Evolutionary conservation across 2,329 filamentous ascomycete species (phyloP), one percentile per base, ranked within the genome.

Genomic region (Penicillium sp.): DNA sequence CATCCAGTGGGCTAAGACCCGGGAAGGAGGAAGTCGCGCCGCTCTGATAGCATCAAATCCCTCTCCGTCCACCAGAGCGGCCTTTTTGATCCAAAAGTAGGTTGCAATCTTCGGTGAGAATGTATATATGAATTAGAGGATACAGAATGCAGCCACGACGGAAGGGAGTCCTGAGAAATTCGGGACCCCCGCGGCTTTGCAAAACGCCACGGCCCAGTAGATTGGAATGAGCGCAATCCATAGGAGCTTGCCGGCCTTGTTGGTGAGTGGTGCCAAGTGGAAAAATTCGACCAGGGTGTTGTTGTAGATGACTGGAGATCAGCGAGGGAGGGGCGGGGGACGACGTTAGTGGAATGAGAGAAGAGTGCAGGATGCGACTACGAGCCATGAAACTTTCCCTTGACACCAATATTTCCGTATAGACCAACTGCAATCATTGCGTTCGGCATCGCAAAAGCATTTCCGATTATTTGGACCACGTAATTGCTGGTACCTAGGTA

Each of bases 51-150:
- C 70, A 47, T 76, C 65, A 54, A 75, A 76, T 3, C 61, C 63
- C 52, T 76, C 74, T 4, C 66, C 72, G 1, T 66, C 61, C 1
- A 58, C 54, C 43, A 76, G 70, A 9, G 76, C 71, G 46, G 74
- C 70, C 36, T 70, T 70, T 51, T 75, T 69, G 47, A 73, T 61
- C 54, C 72, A 68, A 59, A 67, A 76, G 1, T 69, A 71, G 11
- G 80, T 54, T 11, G 69, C 71, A 25, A 80, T 61, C 45, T 78
- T 61, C 1, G 78, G 75, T 1, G 79, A 79, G 57, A 82, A 77
- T 1, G 77, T 80, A 62, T 82, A 83, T 3, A 75, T 78, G 63
- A 82, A 81, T 44, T 80, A 75, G 46, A 82, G 61, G 42, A 81
- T 78, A 55, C 74, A 79, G 5, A 78, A 62, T 1, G 79, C 77